phyloP scores from a whole-genome alignment of 768 basidiomycete species.

The Chiua virens region DNA sequence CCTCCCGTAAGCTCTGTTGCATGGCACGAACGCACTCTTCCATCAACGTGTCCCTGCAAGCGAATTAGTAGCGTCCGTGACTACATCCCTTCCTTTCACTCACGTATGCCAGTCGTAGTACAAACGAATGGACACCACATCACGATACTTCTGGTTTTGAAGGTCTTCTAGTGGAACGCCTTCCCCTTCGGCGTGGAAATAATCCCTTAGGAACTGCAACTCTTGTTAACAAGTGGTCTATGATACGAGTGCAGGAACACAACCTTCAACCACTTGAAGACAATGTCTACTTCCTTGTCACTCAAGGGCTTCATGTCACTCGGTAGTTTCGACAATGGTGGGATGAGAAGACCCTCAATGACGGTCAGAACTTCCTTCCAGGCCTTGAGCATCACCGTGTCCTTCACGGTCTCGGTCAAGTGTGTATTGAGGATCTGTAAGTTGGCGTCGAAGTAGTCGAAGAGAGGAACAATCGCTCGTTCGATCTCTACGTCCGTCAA shows the following conservation, averaged over 20 bases:
- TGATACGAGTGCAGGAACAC: not conserved
- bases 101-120: conserved; percentile 98
- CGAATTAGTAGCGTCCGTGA: conserved; percentile 5
- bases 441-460: conserved; percentile 96
- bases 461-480: conserved; percentile 83
- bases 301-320: conserved; percentile 90
- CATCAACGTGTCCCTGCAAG: conserved; percentile 72
- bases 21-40: conserved; percentile 96
- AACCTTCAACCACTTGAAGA: conserved; percentile 98
- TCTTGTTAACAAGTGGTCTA: not conserved
- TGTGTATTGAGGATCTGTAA: conserved; percentile 88
- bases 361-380: conserved; percentile 95
- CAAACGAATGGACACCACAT: conserved; percentile 82
- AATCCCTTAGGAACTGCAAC: conserved; percentile 84
- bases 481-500: conserved; percentile 94
- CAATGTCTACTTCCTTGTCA: conserved; percentile 97
- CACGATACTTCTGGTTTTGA: conserved; percentile 94
- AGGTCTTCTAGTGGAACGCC: conserved; percentile 82
- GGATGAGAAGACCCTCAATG: conserved; percentile 86
- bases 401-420: conserved; percentile 79
- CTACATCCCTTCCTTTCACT: conserved; percentile 28
- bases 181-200: conserved; percentile 93
- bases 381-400: conserved; percentile 87
- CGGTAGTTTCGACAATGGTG: conserved; percentile 79
- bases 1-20: conserved; percentile 78